Evolutionary conservation across 306 rosid species (phyloP).

Genomic region (Citrullus colocynthis): DNA sequence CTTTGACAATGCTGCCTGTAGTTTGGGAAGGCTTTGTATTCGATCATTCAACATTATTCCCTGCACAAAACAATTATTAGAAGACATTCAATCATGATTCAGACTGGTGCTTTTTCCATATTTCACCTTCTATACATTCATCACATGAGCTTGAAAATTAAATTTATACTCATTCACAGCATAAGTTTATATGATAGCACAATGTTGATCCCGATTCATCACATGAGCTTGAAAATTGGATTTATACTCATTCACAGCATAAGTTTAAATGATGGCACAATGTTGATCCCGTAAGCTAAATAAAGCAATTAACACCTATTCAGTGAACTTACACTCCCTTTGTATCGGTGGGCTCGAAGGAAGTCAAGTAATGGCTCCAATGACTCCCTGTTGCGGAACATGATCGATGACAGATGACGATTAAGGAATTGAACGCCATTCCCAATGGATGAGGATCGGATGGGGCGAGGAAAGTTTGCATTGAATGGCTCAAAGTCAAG

Average conservation of each 20-base stretch:
- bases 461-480: slow-evolving; percentile 74
- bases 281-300: neutral
- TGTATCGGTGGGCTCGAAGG: slow-evolving; percentile 68
- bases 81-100: neutral
- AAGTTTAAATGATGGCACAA: neutral
- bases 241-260: neutral
- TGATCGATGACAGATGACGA: slow-evolving; percentile 77
- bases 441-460: slow-evolving; percentile 84
- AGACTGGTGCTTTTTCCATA: neutral
- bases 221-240: neutral
- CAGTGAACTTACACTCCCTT: slow-evolving; percentile 52
- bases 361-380: slow-evolving; percentile 80
- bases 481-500: slow-evolving; percentile 93
- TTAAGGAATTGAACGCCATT: slow-evolving; percentile 97
- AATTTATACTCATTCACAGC: neutral
- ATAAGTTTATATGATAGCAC: neutral
- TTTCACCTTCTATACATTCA: neutral
- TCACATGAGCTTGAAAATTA: neutral
- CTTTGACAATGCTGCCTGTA: slow-evolving; percentile 60
- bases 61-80: slow-evolving; percentile 19
- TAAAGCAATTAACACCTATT: neutral
- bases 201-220: neutral
- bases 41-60: slow-evolving; percentile 78
- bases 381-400: slow-evolving; percentile 75
- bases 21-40: slow-evolving; percentile 42